Conservation (phyloP, 306 rosid species). For the Corylus heterophylla region DNA sequence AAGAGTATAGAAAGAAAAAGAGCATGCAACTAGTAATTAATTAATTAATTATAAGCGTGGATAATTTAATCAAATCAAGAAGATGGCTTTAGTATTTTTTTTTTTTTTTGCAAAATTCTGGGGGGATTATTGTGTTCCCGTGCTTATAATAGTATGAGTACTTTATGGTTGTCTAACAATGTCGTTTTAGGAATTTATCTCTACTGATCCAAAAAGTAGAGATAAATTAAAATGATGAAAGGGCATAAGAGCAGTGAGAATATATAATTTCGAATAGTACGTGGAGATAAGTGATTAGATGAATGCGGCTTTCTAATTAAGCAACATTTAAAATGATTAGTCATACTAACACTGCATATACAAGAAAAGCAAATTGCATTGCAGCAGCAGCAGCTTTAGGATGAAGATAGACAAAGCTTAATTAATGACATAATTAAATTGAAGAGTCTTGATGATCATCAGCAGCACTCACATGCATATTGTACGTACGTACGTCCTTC, state of each 20-base stretch:
- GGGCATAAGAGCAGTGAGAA: background rate
- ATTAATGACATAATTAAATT: conserved; percentile 19
- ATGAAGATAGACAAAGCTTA: conserved; percentile 28
- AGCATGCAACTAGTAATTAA: no score
- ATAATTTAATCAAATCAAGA: no score
- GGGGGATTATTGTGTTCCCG: no score
- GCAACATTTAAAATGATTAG: conserved; percentile 40
- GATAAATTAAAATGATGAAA: background rate
- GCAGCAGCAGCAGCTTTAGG: conserved; percentile 23
- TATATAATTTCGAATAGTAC: background rate
- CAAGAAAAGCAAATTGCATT: conserved; percentile 25
- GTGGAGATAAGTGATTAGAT: conserved; percentile 3
- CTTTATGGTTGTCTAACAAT: no score
- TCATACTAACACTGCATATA: conserved; percentile 37
- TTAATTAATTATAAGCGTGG: no score
- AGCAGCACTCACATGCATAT: background rate
- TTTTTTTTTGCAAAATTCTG: no score
- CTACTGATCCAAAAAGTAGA: background rate
- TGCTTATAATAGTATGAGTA: no score
- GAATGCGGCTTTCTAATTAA: conserved; percentile 22
- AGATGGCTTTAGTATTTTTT: no score
- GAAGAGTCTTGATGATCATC: background rate
- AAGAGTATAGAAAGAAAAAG: no score
- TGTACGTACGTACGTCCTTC: no score
- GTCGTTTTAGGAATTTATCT: no score